A percentile compares a stretch with the other conserved stretches of the same genome.
phyloP scores from a whole-genome alignment of 2,329 filamentous ascomycete species.

The Ilyonectria mors-panacis region DNA sequence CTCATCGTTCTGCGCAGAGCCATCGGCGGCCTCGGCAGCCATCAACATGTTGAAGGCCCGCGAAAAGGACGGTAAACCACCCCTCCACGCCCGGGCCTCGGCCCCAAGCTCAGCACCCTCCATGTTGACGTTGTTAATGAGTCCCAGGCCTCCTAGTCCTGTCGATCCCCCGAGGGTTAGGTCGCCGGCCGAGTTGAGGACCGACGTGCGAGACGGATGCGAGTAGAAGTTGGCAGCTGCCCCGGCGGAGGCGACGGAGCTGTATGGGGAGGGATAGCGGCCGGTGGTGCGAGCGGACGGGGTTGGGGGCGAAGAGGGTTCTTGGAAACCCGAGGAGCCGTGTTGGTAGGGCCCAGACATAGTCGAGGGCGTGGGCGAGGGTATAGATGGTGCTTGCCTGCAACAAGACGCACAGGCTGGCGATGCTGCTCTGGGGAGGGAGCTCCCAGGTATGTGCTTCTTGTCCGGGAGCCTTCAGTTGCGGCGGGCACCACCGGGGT shows the following conservation, averaged over 20 bases:
- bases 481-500: slow-evolving; percentile 32
- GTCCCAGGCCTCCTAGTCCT: slow-evolving; percentile 20
- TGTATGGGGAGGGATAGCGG: slow-evolving; percentile 36
- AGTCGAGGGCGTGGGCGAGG: slow-evolving; percentile 21
- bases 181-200: slow-evolving; percentile 65
- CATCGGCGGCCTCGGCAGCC: slow-evolving; percentile 50
- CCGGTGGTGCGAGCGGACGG: slow-evolving; percentile 36
- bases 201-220: slow-evolving; percentile 54
- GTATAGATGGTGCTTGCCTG: slow-evolving; percentile 6
- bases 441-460: slow-evolving; percentile 30
- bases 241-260: slow-evolving; percentile 25
- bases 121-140: slow-evolving; percentile 45
- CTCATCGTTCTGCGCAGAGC: slow-evolving; percentile 44
- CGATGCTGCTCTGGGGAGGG: slow-evolving; percentile 31
- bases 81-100: slow-evolving; percentile 44
- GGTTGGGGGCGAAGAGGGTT: slow-evolving; percentile 42
- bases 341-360: slow-evolving; percentile 46
- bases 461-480: slow-evolving; percentile 35
- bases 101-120: slow-evolving; percentile 53
- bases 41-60: slow-evolving; percentile 68
- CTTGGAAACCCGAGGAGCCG: slow-evolving; percentile 42
- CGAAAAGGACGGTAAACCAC: slow-evolving; percentile 62
- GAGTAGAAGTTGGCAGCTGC: slow-evolving; percentile 45
- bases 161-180: slow-evolving; percentile 39
- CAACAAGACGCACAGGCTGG: slow-evolving; percentile 23